Conservation (phyloP, 129 eudicot species). For the Escallonia rubra region DNA sequence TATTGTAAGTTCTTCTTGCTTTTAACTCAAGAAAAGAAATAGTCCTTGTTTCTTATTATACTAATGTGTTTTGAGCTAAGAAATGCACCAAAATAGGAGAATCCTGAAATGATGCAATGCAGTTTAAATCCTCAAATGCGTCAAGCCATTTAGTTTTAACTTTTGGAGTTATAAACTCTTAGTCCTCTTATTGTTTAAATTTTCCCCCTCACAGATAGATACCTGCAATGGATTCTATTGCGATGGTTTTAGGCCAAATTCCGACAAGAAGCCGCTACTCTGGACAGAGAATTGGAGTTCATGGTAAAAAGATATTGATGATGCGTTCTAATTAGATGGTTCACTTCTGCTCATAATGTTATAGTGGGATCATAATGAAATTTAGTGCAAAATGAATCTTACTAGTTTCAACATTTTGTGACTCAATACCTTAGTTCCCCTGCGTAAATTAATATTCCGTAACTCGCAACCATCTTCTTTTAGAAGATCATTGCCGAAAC, state of each 20-base stretch:
- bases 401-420: too few species aligned
- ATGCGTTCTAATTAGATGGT: too few species aligned
- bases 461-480: too few species aligned
- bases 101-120: background rate
- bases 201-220: constrained; percentile 56
- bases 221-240: constrained; percentile 97
- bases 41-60: background rate
- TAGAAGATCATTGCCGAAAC: too few species aligned
- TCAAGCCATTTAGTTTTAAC: background rate
- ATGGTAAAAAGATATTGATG: constrained; percentile 47
- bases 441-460: too few species aligned
- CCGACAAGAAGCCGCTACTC: constrained; percentile 70
- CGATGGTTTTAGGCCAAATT: constrained; percentile 85
- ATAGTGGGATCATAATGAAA: too few species aligned
- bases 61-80: background rate
- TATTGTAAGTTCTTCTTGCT: constrained; percentile 49
- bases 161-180: constrained; percentile 3
- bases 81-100: too few species aligned
- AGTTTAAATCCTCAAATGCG: background rate
- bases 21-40: too few species aligned
- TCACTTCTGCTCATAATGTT: too few species aligned
- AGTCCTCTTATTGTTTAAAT: constrained; percentile 5
- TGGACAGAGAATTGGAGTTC: constrained; percentile 99
- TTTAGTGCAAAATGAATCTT: too few species aligned
- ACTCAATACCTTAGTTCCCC: too few species aligned